Evolutionary conservation across 345 rosid species (phyloP).

Genomic region (Lepidium africanum): DNA sequence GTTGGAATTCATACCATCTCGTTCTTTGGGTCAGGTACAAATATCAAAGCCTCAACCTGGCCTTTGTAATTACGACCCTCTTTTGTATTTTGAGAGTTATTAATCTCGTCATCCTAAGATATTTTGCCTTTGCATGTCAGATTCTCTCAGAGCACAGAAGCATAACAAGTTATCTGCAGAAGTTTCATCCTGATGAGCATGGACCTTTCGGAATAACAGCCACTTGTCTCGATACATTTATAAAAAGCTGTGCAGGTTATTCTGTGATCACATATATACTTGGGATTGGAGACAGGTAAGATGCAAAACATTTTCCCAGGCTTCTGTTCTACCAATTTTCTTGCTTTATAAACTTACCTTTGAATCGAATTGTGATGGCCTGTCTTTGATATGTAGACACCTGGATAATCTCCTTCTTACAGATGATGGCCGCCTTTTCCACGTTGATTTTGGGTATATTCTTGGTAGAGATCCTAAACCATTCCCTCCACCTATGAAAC

Average conservation of each 20-base stretch:
- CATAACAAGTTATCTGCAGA: slow-evolving; percentile 83
- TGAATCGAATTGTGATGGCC: neutral
- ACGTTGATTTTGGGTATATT: slow-evolving; percentile 61
- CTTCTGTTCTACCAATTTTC: neutral
- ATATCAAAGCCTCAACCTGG: neutral
- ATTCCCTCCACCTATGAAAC: slow-evolving; percentile 99
- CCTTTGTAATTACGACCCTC: neutral
- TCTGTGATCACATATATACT: slow-evolving; percentile 94
- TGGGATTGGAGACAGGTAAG: slow-evolving; percentile 96
- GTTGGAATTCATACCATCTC: slow-evolving; percentile 96
- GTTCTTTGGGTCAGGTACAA: slow-evolving; percentile 80
- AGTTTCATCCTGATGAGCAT: slow-evolving; percentile 94
- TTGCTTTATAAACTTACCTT: neutral
- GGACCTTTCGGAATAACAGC: slow-evolving; percentile 96
- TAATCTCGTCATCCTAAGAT: neutral
- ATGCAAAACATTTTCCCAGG: neutral
- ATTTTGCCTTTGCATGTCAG: slow-evolving; percentile 33
- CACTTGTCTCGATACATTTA: slow-evolving; percentile 89
- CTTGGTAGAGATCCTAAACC: slow-evolving; percentile 99
- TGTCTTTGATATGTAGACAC: slow-evolving; percentile 37
- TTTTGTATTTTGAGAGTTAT: neutral
- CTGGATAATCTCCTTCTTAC: slow-evolving; percentile 94
- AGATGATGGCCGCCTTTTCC: slow-evolving; percentile 95
- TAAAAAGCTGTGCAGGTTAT: slow-evolving; percentile 97
- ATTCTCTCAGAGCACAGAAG: slow-evolving; percentile 93